Conservation (phyloP, 805 yeast genomes). For the Cyberlindnera bimundalis region DNA sequence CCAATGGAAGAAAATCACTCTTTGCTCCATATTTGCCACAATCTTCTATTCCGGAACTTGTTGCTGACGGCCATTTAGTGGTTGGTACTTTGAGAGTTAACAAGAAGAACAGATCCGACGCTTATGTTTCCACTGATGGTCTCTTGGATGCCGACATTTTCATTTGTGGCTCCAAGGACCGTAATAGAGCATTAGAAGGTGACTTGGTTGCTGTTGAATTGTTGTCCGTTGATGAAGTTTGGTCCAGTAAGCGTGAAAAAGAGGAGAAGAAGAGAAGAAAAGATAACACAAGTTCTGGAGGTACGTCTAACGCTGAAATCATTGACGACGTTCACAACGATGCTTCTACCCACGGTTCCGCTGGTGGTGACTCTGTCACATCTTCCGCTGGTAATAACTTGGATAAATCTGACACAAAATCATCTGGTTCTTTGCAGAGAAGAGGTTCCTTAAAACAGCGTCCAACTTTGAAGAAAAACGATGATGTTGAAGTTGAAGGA, state of each 20-base stretch:
- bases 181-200: conserved; percentile 96
- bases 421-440: conserved; percentile 52
- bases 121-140: conserved; percentile 97
- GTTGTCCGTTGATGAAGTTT: conserved; percentile 93
- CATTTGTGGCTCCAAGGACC: conserved; percentile 96
- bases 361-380: conserved; percentile 6
- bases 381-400: conserved; percentile 4
- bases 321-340: conserved; percentile 76
- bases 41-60: conserved; percentile 82
- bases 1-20: conserved; percentile 60
- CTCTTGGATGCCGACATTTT: conserved; percentile 94
- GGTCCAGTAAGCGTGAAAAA: conserved; percentile 94
- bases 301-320: conserved; percentile 47
- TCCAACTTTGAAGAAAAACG: conserved; percentile 96
- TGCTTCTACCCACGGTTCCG: conserved; percentile 53
- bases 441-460: conserved; percentile 91
- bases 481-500: conserved; percentile 98
- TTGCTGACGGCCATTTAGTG: conserved; percentile 86
- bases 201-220: conserved; percentile 95
- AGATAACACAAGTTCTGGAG: conserved; percentile 38
- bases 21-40: conserved; percentile 97
- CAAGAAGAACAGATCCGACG: conserved; percentile 94
- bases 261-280: conserved; percentile 95
- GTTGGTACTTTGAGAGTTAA: conserved; percentile 92
- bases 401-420: conserved; percentile 27